Percentiles rank a stretch among this genome's conserved stretches.
Evolutionary conservation across 2,329 filamentous ascomycete species (phyloP).

Genomic region (Malbranchea zuffiana): DNA sequence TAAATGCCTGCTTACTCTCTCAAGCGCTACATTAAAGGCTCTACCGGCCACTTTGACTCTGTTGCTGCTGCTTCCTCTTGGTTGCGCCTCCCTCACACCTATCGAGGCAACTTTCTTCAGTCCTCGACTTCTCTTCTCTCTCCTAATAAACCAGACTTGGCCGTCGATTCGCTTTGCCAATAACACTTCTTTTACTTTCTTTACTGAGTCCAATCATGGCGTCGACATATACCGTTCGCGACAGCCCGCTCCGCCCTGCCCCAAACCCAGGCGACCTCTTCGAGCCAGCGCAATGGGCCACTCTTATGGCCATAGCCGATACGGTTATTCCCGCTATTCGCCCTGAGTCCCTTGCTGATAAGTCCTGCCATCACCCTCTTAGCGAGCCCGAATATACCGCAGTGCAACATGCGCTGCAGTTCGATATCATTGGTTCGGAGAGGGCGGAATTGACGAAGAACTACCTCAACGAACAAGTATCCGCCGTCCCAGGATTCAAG

Average conservation of each 20-base stretch:
- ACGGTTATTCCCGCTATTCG: constrained; percentile 46
- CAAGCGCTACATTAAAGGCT: too few species aligned
- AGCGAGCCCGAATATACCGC: constrained; percentile 33
- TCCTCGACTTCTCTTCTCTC: too few species aligned
- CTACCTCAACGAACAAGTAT: constrained; percentile 40
- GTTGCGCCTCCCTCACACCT: too few species aligned
- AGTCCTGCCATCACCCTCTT: constrained; percentile 28
- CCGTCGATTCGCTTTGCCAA: background rate
- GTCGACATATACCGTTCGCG: constrained; percentile 23
- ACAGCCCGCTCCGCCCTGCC: constrained; percentile 39
- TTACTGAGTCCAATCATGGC: constrained; percentile 5
- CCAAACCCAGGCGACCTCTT: constrained; percentile 39
- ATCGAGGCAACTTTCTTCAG: too few species aligned
- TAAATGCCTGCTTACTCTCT: too few species aligned
- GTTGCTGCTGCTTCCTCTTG: too few species aligned
- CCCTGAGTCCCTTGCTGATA: constrained; percentile 27
- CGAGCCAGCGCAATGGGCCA: constrained; percentile 47
- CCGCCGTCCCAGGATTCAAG: constrained; percentile 41
- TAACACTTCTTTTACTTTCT: background rate
- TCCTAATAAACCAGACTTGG: background rate
- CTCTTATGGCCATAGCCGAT: constrained; percentile 47
- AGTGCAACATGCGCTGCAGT: constrained; percentile 24
- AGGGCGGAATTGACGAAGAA: constrained; percentile 29
- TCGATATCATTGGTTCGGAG: constrained; percentile 21
- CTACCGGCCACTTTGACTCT: too few species aligned